phyloP scores from a whole-genome alignment of 441 rosid genomes.

The Mallotus japonicus region DNA sequence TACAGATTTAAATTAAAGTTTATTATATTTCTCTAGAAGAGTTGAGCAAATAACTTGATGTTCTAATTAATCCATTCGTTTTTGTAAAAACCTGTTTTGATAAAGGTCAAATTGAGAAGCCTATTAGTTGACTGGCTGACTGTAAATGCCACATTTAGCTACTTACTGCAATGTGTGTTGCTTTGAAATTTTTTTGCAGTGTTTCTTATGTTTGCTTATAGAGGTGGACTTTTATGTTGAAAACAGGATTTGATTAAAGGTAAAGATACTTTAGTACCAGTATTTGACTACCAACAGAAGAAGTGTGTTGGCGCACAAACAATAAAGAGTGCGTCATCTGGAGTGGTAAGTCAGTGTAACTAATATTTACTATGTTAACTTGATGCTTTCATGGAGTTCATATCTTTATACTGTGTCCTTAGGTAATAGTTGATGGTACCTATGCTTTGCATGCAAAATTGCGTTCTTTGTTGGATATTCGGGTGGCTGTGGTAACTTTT shows the following conservation, averaged over 20 bases:
- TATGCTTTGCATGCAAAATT: constrained; percentile 91
- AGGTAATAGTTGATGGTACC: constrained; percentile 99
- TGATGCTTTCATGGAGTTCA: constrained; percentile 20
- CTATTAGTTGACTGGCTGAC: background rate
- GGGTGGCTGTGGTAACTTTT: constrained; percentile 92
- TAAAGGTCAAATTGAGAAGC: too few species aligned
- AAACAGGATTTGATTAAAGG: constrained; percentile 76
- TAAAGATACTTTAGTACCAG: constrained; percentile 68
- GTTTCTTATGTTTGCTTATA: constrained; percentile 15
- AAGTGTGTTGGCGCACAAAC: constrained; percentile 50
- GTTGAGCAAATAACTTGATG: background rate
- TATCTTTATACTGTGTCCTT: constrained; percentile 24
- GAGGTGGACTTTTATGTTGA: constrained; percentile 29
- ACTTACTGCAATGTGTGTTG: background rate
- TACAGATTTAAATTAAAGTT: background rate
- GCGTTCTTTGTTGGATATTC: constrained; percentile 95
- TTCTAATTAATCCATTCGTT: background rate
- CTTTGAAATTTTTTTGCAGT: background rate
- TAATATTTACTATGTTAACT: constrained; percentile 19
- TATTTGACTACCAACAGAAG: constrained; percentile 93
- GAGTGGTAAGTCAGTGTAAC: constrained; percentile 59
- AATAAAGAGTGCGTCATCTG: constrained; percentile 64
- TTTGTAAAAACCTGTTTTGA: background rate
- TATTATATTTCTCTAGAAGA: background rate
- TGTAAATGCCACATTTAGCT: background rate